Evolutionary conservation across 768 basidiomycete species (phyloP), one percentile per base, ranked within the genome.

Genomic region (Pholiota microspora): DNA sequence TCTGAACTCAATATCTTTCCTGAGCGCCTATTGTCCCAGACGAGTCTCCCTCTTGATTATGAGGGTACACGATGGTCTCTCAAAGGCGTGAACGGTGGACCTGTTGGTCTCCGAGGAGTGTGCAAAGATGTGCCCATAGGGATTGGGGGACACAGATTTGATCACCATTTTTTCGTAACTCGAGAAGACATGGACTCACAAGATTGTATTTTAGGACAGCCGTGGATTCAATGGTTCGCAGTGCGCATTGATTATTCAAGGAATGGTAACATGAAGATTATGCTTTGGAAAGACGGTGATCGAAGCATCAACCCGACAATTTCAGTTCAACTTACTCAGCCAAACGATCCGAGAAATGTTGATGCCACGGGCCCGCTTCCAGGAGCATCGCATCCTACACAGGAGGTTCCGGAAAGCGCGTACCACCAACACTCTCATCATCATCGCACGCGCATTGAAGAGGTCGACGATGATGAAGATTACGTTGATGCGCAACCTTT

Each of bases 141-240:
- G 13, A 36, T 70, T 7, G 62, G 60, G 0, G 60, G 62, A 0
- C 53, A 61, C 29, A 35, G 54, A 5, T 69, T 70, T 44, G 56
- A 59, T 16, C 69, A 67, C 24, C 67, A 70, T 31, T 61, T 67
- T 23, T 70, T 70, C 16, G 56, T 70, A 5, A 51, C 45, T 16
- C 13, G 36, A 0, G 34, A 53, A 4, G 53, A 58, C 0, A 40
- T 55, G 2, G 61, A 54, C 0, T 31, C 36, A 1, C 54, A 63
- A 13, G 64, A 67, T n/a, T 29, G 46, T 23, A 54, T 54, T 35
- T 24, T 54, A n/a, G 53, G 53, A 12, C 53, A 54, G n/a, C 53
- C 53, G 29, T 54, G 53, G 45, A 45, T 54, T 24, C 53, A 54
- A 36, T 54, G 53, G 53, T 54, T 29, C 23, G 44, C 53, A 1